Base-by-base conservation (phyloP, 2,329 filamentous ascomycete genomes). In the Nemania bipapillata region DNA sequence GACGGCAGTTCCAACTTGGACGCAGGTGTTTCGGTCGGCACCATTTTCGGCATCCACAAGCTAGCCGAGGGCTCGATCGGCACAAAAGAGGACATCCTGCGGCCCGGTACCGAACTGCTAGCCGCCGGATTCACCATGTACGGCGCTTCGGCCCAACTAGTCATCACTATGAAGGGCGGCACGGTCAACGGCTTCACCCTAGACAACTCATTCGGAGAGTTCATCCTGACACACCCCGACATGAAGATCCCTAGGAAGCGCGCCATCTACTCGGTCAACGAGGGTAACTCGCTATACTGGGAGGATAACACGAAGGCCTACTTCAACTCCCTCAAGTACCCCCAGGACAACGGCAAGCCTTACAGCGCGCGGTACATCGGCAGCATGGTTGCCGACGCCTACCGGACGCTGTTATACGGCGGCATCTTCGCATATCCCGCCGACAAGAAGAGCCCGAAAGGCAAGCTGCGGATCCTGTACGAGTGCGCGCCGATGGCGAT, bases 81-180 rank as follows among this genome's bases (percentile, higher is more conserved):
- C 72, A 91, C 87, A 68, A 91, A 92, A 75, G 93, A 96, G 77
- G 94, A 98, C 80, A 88, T 99, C 69, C 87, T 98, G 68, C 90
- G 90, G 81, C 92, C 96, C 0, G 96, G 96, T 65, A 95, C 92
- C 1, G 94, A 97, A 82, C 89, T 98, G 73, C 88, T 98, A 22
- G 95, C 96, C 40, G 91, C 93, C 24, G 96, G 96, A n/a, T 99
- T 99, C 87, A 99, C 96, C 82, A 99, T 99, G 96, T 99, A 99
- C 83, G 96, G 96, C 78, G 96, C 96, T 74, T 97, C 94, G 2
- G 90, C 96, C 3, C 95, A 98, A 84, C 87, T 99, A 53, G 96
- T 99, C 77, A 92, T 99, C 79, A 99, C 96, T 74, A 97, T 98
- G 94, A 92, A 91, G 82, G 93, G 90, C 74, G 92, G 94, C 72